Conservation (phyloP, 805 yeast genomes). For the Hanseniaspora mollemarum region DNA sequence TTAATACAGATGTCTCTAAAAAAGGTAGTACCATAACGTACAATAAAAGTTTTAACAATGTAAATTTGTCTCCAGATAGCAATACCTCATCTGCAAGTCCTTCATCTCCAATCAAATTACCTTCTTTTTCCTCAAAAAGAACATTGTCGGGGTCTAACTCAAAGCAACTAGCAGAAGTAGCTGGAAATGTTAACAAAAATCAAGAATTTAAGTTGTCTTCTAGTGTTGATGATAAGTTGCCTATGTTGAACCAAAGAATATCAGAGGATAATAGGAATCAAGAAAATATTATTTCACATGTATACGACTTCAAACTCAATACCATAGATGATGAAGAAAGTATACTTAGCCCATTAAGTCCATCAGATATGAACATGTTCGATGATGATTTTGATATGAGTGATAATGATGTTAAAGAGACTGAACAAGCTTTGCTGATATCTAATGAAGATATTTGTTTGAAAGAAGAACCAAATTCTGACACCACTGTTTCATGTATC, state of each 20-base stretch:
- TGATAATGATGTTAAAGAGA: background rate
- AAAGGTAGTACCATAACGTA: too few relatives aligned
- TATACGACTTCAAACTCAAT: background rate
- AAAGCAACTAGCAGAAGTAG: background rate
- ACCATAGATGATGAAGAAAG: conserved; percentile 5
- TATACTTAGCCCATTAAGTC: conserved; percentile 4
- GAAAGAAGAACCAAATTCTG: too few relatives aligned
- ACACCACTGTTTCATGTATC: background rate
- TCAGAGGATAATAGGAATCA: too few relatives aligned
- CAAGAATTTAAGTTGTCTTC: too few relatives aligned
- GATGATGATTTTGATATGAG: conserved; percentile 15
- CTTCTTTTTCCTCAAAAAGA: conserved; percentile 8
- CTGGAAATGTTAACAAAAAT: too few relatives aligned
- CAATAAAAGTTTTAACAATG: background rate
- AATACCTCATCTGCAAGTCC: conserved; percentile 13
- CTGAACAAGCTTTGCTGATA: background rate
- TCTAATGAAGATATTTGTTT: background rate
- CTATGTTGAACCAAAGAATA: background rate
- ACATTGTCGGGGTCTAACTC: conserved; percentile 4
- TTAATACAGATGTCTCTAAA: conserved; percentile 5
- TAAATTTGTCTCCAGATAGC: background rate
- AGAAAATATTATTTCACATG: too few relatives aligned
- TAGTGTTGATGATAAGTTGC: background rate
- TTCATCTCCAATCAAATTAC: conserved; percentile 7
- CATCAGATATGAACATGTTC: conserved; percentile 11